These are phyloP conservation scores for Cutaneotrichosporon mucoides DNA, from an alignment of 1,284 basidiomycete species.

Conservation along the genomic window DNA sequence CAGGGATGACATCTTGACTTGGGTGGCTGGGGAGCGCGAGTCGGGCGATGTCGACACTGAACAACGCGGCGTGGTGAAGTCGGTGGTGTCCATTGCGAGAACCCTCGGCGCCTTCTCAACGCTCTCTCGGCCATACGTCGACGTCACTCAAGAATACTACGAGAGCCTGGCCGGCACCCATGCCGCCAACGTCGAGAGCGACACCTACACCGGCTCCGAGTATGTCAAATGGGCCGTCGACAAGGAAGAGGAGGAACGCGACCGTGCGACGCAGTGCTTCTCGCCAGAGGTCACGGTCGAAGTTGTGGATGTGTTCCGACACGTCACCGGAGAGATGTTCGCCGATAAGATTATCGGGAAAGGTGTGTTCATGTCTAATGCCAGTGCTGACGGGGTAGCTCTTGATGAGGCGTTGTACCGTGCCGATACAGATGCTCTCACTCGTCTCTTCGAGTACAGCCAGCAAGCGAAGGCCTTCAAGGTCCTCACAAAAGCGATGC, in stretches of 20 bases:
- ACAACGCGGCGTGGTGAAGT: neutral
- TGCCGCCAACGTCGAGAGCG: conserved; percentile 21
- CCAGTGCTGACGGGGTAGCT: conserved; percentile 48
- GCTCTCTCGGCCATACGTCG: conserved; percentile 28
- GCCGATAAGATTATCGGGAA: conserved; percentile 20
- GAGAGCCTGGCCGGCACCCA: conserved; percentile 10
- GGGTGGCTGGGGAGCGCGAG: conserved; percentile 59
- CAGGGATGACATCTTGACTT: conserved; percentile 54
- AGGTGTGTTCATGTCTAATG: conserved; percentile 31
- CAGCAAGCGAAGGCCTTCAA: conserved; percentile 57
- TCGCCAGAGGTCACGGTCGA: conserved; percentile 16
- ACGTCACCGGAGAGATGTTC: conserved; percentile 22
- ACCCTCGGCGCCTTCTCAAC: conserved; percentile 20
- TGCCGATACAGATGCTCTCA: conserved; percentile 55
- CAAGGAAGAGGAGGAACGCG: conserved; percentile 31
- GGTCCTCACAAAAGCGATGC: conserved; percentile 62
- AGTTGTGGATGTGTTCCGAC: conserved; percentile 21
- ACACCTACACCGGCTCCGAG: conserved; percentile 19
- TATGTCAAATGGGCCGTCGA: conserved; percentile 37
- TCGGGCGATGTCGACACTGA: neutral
- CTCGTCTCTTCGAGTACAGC: conserved; percentile 62
- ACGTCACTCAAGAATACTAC: conserved; percentile 26
- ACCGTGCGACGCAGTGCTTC: conserved; percentile 23
- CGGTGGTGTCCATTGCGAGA: conserved; percentile 21
- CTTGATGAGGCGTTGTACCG: conserved; percentile 58